Percentiles rank a stretch among this genome's conserved stretches.
Evolutionary conservation across 805 yeast species (phyloP).

Genomic region (Tetrapisispora iriomotensis): DNA sequence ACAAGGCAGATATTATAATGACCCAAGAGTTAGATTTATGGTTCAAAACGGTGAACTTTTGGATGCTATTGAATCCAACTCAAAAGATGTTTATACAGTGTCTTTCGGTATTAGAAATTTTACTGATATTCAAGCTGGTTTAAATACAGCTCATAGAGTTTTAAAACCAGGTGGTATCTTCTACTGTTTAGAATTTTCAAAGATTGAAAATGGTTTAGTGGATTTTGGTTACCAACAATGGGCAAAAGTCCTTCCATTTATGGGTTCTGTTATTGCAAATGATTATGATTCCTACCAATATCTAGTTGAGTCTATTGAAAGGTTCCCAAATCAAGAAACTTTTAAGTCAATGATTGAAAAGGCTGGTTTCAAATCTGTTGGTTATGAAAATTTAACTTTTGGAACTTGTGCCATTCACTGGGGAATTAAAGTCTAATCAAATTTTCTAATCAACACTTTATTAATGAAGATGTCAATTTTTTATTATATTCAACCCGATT

Average conservation of each 20-base stretch:
- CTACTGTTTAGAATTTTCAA: slow-evolving; percentile 91
- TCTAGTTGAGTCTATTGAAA: slow-evolving; percentile 85
- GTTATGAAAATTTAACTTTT: slow-evolving; percentile 88
- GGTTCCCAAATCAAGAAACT: slow-evolving; percentile 85
- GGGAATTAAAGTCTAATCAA: slow-evolving; percentile 78
- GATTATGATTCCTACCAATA: slow-evolving; percentile 96
- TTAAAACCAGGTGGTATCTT: slow-evolving; percentile 96
- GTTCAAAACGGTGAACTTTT: slow-evolving; percentile 90
- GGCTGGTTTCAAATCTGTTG: slow-evolving; percentile 91
- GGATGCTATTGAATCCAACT: slow-evolving; percentile 73
- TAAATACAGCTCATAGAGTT: slow-evolving; percentile 90
- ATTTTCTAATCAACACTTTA: no score
- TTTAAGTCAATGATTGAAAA: slow-evolving; percentile 86
- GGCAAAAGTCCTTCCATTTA: slow-evolving; percentile 78
- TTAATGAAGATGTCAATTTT: no score
- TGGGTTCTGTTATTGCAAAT: slow-evolving; percentile 93
- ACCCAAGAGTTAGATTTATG: slow-evolving; percentile 58
- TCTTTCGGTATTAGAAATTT: slow-evolving; percentile 97
- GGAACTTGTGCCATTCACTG: slow-evolving; percentile 95
- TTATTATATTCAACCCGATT: no score
- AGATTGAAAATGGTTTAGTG: slow-evolving; percentile 70
- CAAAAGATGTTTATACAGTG: slow-evolving; percentile 91
- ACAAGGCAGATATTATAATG: slow-evolving; percentile 44
- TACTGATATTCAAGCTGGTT: slow-evolving; percentile 87
- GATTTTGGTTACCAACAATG: slow-evolving; percentile 77